These are phyloP conservation scores for Leishmania tarentolae DNA, from an alignment of 208 protist species.

Conservation along the genomic window DNA sequence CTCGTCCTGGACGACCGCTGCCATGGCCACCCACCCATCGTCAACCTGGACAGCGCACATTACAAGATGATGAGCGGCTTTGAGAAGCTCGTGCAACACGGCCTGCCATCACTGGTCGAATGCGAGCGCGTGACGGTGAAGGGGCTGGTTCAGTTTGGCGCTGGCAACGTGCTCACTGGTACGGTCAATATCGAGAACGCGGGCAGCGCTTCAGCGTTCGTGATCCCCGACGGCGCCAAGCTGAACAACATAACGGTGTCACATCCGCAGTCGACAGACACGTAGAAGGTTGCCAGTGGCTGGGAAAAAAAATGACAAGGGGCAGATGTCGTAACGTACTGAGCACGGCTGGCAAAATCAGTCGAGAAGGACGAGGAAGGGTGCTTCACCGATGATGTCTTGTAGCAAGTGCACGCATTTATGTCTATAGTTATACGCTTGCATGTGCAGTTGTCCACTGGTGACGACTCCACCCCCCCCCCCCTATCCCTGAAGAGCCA, in stretches of 20 bases:
- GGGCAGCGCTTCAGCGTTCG: conserved; percentile 28
- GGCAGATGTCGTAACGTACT: not conserved
- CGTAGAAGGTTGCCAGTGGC: not conserved
- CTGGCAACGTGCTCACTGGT: conserved; percentile 59
- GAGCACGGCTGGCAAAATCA: not conserved
- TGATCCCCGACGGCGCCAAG: conserved; percentile 47
- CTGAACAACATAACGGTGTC: conserved; percentile 51
- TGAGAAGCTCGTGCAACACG: conserved; percentile 48
- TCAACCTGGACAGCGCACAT: conserved; percentile 68
- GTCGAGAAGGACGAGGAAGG: not conserved
- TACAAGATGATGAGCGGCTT: conserved; percentile 83
- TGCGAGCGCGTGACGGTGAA: conserved; percentile 65
- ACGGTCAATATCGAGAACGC: conserved; percentile 69
- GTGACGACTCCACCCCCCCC: not conserved
- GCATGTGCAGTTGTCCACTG: not conserved
- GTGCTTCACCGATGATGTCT: not conserved
- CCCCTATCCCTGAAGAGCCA: not conserved
- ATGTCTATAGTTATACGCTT: not conserved
- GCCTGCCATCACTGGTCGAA: conserved; percentile 71
- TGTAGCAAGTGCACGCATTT: not conserved
- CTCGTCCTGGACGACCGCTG: conserved; percentile 57
- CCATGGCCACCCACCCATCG: conserved; percentile 55
- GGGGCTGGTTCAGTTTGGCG: conserved; percentile 63
- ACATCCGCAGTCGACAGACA: not conserved
- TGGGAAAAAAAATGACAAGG: conserved; percentile 1